Evolutionary conservation across 441 rosid species (phyloP).

Genomic region (Mallotus japonicus): DNA sequence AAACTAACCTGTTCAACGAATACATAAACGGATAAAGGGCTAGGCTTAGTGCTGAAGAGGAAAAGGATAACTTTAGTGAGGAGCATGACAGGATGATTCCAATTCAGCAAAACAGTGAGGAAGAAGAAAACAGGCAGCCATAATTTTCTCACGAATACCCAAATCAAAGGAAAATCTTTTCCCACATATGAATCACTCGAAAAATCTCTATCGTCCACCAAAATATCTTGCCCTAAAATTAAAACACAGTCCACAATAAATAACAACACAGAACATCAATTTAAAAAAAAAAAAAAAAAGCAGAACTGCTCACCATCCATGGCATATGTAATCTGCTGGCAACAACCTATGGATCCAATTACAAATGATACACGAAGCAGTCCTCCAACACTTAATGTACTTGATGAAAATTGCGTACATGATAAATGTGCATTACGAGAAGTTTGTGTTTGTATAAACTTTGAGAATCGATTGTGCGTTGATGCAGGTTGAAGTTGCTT

Average conservation of each 20-base stretch:
- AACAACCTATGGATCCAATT: constrained; percentile 30
- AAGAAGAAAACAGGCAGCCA: constrained; percentile 48
- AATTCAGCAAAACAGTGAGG: constrained; percentile 37
- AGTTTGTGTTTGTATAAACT: constrained; percentile 10
- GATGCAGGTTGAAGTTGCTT: constrained; percentile 16
- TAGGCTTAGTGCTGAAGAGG: constrained; percentile 50
- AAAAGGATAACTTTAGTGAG: constrained; percentile 31
- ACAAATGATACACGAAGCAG: constrained; percentile 31
- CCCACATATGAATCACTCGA: constrained; percentile 22
- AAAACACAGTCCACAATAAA: too few species aligned
- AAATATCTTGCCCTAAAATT: constrained; percentile 35
- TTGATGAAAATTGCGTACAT: constrained; percentile 29
- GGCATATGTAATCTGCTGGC: constrained; percentile 31
- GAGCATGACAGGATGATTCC: constrained; percentile 41
- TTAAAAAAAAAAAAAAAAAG: too few species aligned
- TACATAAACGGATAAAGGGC: constrained; percentile 51
- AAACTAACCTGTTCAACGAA: constrained; percentile 44
- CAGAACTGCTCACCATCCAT: constrained; percentile 41
- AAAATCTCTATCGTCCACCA: constrained; percentile 28
- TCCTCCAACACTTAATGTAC: not conserved
- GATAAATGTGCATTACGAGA: constrained; percentile 21
- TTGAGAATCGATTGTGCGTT: constrained; percentile 1
- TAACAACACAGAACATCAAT: too few species aligned
- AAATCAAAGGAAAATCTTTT: constrained; percentile 29
- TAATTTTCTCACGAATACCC: constrained; percentile 38